Evolutionary conservation across 1,284 basidiomycete genomes (phyloP).

Genomic region (Clitocybe nebularis): DNA sequence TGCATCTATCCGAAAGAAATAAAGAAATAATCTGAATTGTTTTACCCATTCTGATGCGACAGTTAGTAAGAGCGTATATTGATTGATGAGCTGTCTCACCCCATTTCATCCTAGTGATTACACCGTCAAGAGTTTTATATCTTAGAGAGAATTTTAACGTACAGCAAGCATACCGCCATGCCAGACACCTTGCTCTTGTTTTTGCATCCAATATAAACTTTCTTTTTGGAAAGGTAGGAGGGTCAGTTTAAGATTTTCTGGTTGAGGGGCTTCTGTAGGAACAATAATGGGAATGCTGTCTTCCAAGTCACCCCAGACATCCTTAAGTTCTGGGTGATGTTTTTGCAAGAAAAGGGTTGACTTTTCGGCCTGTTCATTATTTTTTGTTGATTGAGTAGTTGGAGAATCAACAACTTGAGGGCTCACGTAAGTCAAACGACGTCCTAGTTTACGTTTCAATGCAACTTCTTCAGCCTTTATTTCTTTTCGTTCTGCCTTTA

Average conservation of each 20-base stretch:
- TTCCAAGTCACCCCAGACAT: slow-evolving; percentile 89
- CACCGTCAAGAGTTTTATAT: too few relatives aligned
- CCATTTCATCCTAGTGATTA: slow-evolving; percentile 84
- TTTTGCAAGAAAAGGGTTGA: slow-evolving; percentile 60
- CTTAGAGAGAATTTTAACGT: slow-evolving; percentile 30
- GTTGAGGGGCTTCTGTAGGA: slow-evolving; percentile 77
- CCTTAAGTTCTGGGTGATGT: slow-evolving; percentile 73
- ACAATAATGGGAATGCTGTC: slow-evolving; percentile 56
- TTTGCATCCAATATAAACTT: slow-evolving; percentile 93
- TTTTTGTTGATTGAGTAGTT: too few relatives aligned
- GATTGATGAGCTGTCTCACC: too few relatives aligned
- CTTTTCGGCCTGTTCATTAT: slow-evolving; percentile 80
- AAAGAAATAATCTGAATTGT: slow-evolving; percentile 97
- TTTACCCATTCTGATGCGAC: slow-evolving; percentile 87
- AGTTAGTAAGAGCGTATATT: too few relatives aligned
- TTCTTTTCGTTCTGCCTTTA: slow-evolving; percentile 25
- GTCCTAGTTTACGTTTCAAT: slow-evolving; percentile 54
- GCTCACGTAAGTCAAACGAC: slow-evolving; percentile 65
- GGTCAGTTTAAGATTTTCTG: slow-evolving; percentile 70
- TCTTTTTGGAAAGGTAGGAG: slow-evolving; percentile 86
- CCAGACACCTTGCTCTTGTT: slow-evolving; percentile 90
- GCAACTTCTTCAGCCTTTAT: slow-evolving; percentile 46
- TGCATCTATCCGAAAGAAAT: slow-evolving; percentile 73
- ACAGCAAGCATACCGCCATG: slow-evolving; percentile 92
- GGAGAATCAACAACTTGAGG: slow-evolving; percentile 2